Conservation (phyloP, 345 rosid species). For the Salix dunnii region DNA sequence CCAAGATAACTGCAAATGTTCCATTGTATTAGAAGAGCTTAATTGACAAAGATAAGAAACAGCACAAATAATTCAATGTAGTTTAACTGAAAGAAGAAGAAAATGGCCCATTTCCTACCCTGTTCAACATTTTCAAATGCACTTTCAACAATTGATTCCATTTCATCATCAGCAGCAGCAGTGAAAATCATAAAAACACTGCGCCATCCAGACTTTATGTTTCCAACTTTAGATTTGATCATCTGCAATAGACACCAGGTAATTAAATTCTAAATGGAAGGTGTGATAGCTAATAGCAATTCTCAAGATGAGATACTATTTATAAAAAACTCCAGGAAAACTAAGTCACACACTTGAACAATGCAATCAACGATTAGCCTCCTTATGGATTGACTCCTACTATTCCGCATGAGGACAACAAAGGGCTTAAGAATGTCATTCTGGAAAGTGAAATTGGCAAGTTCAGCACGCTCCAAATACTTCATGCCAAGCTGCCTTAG, state of each 20-base stretch:
- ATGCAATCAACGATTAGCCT: constrained; percentile 89
- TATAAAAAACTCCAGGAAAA: constrained; percentile 3
- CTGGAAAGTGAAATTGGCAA: constrained; percentile 86
- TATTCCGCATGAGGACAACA: constrained; percentile 83
- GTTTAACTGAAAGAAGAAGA: neutral
- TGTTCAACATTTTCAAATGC: constrained; percentile 94
- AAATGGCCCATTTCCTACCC: constrained; percentile 38
- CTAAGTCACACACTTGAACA: constrained; percentile 58
- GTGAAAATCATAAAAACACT: constrained; percentile 93
- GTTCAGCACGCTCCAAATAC: constrained; percentile 86
- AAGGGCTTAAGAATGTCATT: constrained; percentile 95
- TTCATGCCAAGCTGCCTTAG: constrained; percentile 91
- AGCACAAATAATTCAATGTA: neutral
- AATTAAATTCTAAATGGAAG: constrained; percentile 1
- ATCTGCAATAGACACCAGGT: constrained; percentile 44
- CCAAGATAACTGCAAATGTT: constrained; percentile 82
- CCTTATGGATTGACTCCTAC: constrained; percentile 70
- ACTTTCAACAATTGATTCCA: constrained; percentile 82
- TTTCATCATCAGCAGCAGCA: constrained; percentile 84
- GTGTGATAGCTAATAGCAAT: neutral
- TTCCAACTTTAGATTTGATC: constrained; percentile 92
- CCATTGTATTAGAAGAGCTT: constrained; percentile 32
- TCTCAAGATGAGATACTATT: neutral
- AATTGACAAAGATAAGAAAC: constrained; percentile 6
- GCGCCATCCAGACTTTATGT: constrained; percentile 92